phyloP scores from a whole-genome alignment of 306 rosid species.

The Prunus armeniaca region DNA sequence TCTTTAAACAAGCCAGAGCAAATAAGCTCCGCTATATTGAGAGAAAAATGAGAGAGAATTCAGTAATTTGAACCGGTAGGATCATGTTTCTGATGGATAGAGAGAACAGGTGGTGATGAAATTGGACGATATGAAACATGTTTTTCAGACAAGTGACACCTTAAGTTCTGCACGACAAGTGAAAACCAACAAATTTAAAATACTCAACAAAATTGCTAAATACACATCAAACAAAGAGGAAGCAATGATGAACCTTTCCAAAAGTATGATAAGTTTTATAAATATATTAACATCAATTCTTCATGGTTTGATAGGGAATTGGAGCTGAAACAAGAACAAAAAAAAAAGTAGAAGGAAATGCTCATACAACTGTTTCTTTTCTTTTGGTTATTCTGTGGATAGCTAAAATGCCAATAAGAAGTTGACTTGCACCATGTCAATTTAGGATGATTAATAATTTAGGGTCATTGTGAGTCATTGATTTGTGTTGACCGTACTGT shows the following conservation, averaged over 20 bases:
- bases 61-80: conserved; percentile 42
- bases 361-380: not conserved
- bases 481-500: not conserved
- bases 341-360: not conserved
- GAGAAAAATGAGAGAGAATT: conserved; percentile 14
- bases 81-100: conserved; percentile 39
- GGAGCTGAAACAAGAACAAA: not conserved
- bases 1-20: not conserved
- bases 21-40: not conserved
- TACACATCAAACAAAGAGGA: not conserved
- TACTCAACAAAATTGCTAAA: not conserved
- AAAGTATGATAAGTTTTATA: not conserved
- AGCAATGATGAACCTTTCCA: not conserved
- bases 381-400: not conserved
- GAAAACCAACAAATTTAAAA: conserved; percentile 19
- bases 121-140: conserved; percentile 53
- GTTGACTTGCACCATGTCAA: not conserved
- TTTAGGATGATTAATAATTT: too few relatives aligned
- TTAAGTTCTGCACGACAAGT: conserved; percentile 48
- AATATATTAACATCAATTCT: not conserved
- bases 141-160: conserved; percentile 48
- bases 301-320: not conserved
- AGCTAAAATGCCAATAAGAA: not conserved
- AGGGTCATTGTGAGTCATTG: not conserved
- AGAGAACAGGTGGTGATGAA: conserved; percentile 70